These are phyloP conservation scores for Talaromyces sp. DNA, from an alignment of 2,329 filamentous ascomycete genomes.

Conservation along the genomic window DNA sequence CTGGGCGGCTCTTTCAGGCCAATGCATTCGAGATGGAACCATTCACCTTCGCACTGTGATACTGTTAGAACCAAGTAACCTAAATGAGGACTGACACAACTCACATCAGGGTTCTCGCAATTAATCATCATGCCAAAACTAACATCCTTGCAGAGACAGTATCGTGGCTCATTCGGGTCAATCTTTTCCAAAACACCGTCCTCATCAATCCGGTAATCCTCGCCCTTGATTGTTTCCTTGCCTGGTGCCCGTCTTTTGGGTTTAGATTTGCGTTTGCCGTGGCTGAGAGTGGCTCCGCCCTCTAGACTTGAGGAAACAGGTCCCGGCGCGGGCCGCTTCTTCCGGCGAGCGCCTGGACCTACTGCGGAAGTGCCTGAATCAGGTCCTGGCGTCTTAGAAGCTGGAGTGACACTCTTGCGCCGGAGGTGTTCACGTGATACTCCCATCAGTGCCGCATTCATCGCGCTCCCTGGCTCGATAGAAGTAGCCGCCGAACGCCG, in stretches of 20 bases:
- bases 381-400: conserved; percentile 38
- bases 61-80: not conserved
- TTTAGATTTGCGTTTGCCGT: conserved; percentile 57
- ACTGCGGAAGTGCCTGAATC: conserved; percentile 33
- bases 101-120: conserved; percentile 59
- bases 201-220: conserved; percentile 45
- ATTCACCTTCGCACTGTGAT: conserved; percentile 60
- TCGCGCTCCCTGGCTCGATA: conserved; percentile 25
- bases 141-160: conserved; percentile 62
- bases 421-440: conserved; percentile 32
- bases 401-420: conserved; percentile 42
- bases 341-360: conserved; percentile 41
- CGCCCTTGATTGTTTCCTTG: conserved; percentile 28
- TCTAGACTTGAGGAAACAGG: conserved; percentile 56
- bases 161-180: conserved; percentile 61
- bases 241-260: conserved; percentile 42
- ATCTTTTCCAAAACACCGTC: conserved; percentile 51
- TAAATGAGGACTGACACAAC: conserved; percentile 21
- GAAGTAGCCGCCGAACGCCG: conserved; percentile 29
- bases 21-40: conserved; percentile 64
- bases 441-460: conserved; percentile 4
- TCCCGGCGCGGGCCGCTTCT: conserved; percentile 59
- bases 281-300: conserved; percentile 59
- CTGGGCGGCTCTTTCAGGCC: conserved; percentile 56
- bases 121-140: conserved; percentile 64